Evolutionary conservation across 352 stramenopile species (phyloP).

Genomic region (Globisporangium abappressorium): DNA sequence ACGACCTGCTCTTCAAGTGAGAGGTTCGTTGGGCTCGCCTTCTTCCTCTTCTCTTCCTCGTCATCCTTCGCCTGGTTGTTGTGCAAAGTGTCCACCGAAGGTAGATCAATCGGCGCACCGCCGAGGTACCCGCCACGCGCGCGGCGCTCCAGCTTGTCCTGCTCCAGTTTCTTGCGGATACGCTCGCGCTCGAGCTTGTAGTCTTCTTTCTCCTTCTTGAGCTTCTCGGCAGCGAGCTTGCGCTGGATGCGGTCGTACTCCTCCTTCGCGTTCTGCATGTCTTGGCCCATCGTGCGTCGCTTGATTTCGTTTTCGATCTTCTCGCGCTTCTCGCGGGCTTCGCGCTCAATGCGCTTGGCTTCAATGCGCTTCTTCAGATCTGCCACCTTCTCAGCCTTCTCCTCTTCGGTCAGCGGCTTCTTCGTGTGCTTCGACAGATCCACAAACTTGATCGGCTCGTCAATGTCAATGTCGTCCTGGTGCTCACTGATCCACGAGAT

Average conservation of each 20-base stretch:
- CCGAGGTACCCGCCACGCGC: slow-evolving; percentile 78
- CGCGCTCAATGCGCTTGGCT: slow-evolving; percentile 68
- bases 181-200: slow-evolving; percentile 87
- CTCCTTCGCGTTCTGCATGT: slow-evolving; percentile 71
- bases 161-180: slow-evolving; percentile 84
- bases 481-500: slow-evolving; percentile 89
- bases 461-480: slow-evolving; percentile 87
- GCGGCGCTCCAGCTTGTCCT: slow-evolving; percentile 89
- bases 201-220: slow-evolving; percentile 89
- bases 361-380: slow-evolving; percentile 82
- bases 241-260: slow-evolving; percentile 83
- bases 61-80: slow-evolving; percentile 16
- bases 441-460: slow-evolving; percentile 86
- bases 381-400: slow-evolving; percentile 86
- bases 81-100: slow-evolving; percentile 26
- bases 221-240: slow-evolving; percentile 72
- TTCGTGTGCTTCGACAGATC: slow-evolving; percentile 50
- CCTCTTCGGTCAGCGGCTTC: slow-evolving; percentile 73
- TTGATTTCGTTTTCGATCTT: slow-evolving; percentile 71
- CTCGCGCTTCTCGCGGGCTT: slow-evolving; percentile 76
- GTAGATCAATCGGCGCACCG: slow-evolving; percentile 61
- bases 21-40: slow-evolving; percentile 36
- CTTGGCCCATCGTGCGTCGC: slow-evolving; percentile 69
- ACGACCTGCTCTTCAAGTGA: slow-evolving; percentile 68
- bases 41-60: slow-evolving; percentile 30